Conservation (phyloP, 768 basidiomycete species). For the Suillus cothurnatus region DNA sequence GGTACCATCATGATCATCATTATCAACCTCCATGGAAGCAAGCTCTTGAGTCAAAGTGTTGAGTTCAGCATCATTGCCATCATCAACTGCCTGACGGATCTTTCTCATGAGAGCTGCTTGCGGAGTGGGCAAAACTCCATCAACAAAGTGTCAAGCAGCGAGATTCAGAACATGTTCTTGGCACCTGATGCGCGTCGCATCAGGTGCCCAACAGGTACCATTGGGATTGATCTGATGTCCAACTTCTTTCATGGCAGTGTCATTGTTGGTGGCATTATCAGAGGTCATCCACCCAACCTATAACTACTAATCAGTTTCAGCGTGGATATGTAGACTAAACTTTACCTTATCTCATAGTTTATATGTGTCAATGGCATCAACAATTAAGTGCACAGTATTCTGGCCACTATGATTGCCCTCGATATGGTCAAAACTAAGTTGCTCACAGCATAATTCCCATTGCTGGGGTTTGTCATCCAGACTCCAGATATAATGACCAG, state of each 20-base stretch:
- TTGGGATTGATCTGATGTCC: background rate
- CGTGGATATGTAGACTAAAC: background rate
- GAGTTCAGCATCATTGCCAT: too few relatives aligned
- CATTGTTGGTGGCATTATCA: background rate
- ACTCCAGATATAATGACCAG: background rate
- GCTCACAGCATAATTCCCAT: background rate
- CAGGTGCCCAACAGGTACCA: background rate
- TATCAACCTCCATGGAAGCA: too few relatives aligned
- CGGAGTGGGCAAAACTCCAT: too few relatives aligned
- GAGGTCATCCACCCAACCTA: background rate
- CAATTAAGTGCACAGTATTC: background rate
- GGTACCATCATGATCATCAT: too few relatives aligned
- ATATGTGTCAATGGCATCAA: background rate
- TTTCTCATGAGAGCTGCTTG: too few relatives aligned
- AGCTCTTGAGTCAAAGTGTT: too few relatives aligned
- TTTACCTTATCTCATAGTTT: background rate
- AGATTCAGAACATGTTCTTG: too few relatives aligned
- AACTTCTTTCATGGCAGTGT: background rate
- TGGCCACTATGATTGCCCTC: background rate
- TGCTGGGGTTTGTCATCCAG: background rate
- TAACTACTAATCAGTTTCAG: background rate
- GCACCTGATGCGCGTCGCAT: too few relatives aligned
- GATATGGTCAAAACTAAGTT: background rate
- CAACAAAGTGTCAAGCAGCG: too few relatives aligned
- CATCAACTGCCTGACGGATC: too few relatives aligned